Conservation (phyloP, 257 asterid species). For the Craterostigma plantagineum region DNA sequence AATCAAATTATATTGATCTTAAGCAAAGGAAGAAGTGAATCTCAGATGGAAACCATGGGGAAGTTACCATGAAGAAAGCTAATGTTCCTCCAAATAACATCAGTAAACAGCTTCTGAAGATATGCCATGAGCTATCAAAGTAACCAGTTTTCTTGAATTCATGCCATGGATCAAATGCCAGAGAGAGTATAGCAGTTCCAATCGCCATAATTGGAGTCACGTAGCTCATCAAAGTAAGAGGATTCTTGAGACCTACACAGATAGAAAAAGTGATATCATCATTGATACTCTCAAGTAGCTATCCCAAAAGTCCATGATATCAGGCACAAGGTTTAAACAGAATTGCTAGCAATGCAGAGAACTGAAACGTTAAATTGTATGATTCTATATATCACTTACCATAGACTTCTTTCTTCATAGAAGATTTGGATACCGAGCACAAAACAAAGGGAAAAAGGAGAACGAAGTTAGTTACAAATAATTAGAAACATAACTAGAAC, state of each 20-base stretch:
- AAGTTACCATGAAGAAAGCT: conserved; percentile 88
- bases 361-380: too few relatives aligned
- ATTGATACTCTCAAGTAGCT: too few relatives aligned
- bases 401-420: conserved; percentile 78
- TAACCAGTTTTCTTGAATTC: conserved; percentile 47
- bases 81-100: conserved; percentile 95
- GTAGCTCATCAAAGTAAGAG: conserved; percentile 89
- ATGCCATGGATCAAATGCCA: conserved; percentile 81
- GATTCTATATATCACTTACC: conserved; percentile 34
- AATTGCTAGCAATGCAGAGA: too few relatives aligned
- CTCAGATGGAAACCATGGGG: too few relatives aligned
- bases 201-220: conserved; percentile 97
- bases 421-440: conserved; percentile 20
- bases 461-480: too few relatives aligned
- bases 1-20: too few relatives aligned
- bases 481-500: too few relatives aligned
- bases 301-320: too few relatives aligned
- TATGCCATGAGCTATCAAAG: conserved; percentile 81
- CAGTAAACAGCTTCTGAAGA: conserved; percentile 62
- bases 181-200: conserved; percentile 71
- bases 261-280: conserved; percentile 4
- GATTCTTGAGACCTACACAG: conserved; percentile 80
- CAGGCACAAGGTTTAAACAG: too few relatives aligned
- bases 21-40: too few relatives aligned
- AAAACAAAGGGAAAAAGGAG: too few relatives aligned